Evolutionary conservation across 495 filamentous ascomycete genomes (phyloP), one percentile per base, ranked within the genome.

Genomic region (Neurospora discreta): DNA sequence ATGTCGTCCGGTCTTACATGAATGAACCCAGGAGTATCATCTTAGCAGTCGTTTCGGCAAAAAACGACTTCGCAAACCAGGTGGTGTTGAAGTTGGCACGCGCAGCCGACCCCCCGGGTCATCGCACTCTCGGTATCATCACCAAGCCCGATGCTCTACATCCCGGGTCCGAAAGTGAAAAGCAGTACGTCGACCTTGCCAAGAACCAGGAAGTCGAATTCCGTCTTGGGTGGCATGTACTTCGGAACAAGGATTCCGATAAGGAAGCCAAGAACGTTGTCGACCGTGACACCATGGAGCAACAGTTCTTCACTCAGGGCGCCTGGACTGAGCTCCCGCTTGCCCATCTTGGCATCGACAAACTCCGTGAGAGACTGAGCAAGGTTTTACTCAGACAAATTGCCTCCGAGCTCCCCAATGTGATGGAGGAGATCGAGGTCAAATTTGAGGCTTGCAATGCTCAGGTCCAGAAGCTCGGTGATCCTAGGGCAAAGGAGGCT

Each of bases 71-170:
- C 68, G 87, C 83, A 3, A 85, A 85, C 9, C 87, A 92, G 72
- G 81, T 88, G 1, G 87, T 91, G n/a, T 78, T 90, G 0, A 90
- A 93, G 81, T 81, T 92, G 72, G 91, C 91, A 5, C 86, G 92
- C 43, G 87, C 90, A 74, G 89, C 92, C 11, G 93, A 97, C 77
- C 87, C 87, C 3, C 85, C 89, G 70, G 91, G 93, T 39, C 85
- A 87, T 74, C 87, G 93, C 65, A 95, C 93, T 6, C 87, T 97
- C 68, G 93, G 93, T 75, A 90, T 97, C 72, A 86, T 97, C 77
- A 95, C 92, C 69, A 97, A 97, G 82, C 92, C 94, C 11, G 93
- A 95, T 80, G 81, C 80, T 0, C 79, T 91, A 1, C 70, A 74
- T n/a, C 68, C 78, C 0, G 84, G 85, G 1, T 87, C 86, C 10